Evolutionary conservation across 2,329 filamentous ascomycete genomes (phyloP), one percentile per base, ranked within the genome.

Genomic region (Tolypocladium capitatum): DNA sequence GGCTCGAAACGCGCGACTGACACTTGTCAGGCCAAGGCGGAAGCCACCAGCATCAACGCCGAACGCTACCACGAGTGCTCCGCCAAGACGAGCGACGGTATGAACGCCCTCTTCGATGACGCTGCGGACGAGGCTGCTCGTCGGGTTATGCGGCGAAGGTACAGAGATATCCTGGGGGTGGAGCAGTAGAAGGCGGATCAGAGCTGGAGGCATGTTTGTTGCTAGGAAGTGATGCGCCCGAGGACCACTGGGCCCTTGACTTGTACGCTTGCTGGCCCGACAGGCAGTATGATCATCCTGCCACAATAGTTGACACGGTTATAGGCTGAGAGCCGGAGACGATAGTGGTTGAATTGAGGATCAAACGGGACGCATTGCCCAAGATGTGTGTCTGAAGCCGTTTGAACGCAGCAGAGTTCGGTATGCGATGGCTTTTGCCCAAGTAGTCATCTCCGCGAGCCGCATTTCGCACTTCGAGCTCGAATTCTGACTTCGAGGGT

Each of bases 21-120:
- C 30, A 5, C 6, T 34, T 43, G 2, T 36, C 21, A 68, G 65
- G 64, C 58, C 1, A 47, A 42, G 9, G 66, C 59, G 54, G 60
- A 65, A 34, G 64, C 65, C 0, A 49, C 48, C 10, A 55, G 59
- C 0, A 60, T 67, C 24, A 55, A 58, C 2, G 62, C 60, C 0
- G 43, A 56, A 24, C 46, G 48, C 6, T 68, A 67, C 38, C 30
- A 57, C 10, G 65, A 68, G 48, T 67, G 63, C 46, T 68, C 65
- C 5, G 63, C 65, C 43, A 51, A 56, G 11, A 66, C 60, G 7
- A 63, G 65, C 1, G 58, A 68, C 21, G 64, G 63, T 5, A 52
- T 67, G 47, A 56, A 60, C 13, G 50, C 49, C 4, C 38, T 67
- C 2, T 51, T 68, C 3, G 58, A 63, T 11, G 55, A 57, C 1